phyloP scores from a whole-genome alignment of 805 yeast species.

The Maudiozyma turicensis region DNA sequence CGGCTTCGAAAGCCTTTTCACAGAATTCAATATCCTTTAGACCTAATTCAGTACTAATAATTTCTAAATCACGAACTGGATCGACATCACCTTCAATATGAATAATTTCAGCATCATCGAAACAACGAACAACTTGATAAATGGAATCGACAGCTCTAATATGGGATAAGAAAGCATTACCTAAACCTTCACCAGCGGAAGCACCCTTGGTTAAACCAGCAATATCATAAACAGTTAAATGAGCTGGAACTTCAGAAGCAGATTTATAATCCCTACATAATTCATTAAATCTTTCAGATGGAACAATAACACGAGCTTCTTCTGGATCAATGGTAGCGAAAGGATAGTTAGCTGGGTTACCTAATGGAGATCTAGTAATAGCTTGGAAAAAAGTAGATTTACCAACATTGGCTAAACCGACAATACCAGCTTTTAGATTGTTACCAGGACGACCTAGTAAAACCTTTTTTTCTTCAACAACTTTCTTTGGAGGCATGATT shows the following conservation, averaged over 20 bases:
- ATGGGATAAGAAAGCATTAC: slow-evolving; percentile 93
- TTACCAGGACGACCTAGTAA: slow-evolving; percentile 79
- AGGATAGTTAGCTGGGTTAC: slow-evolving; percentile 71
- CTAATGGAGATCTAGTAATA: slow-evolving; percentile 60
- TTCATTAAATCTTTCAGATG: slow-evolving; percentile 77
- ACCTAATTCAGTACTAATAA: slow-evolving; percentile 84
- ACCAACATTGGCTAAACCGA: slow-evolving; percentile 75
- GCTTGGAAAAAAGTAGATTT: slow-evolving; percentile 77
- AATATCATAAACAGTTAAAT: slow-evolving; percentile 87
- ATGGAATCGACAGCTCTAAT: slow-evolving; percentile 97
- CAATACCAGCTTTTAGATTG: slow-evolving; percentile 49
- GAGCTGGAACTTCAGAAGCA: slow-evolving; percentile 82
- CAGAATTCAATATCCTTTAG: slow-evolving; percentile 95
- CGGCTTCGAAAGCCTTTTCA: slow-evolving; percentile 68
- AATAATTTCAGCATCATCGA: slow-evolving; percentile 94
- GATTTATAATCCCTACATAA: slow-evolving; percentile 70
- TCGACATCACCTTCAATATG: slow-evolving; percentile 96
- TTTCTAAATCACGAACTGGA: slow-evolving; percentile 90
- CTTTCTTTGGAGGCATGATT: slow-evolving; percentile 32
- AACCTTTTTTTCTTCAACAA: slow-evolving; percentile 49
- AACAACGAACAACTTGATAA: slow-evolving; percentile 95
- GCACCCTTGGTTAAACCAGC: slow-evolving; percentile 98
- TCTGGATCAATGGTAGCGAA: slow-evolving; percentile 93
- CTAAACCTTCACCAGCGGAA: slow-evolving; percentile 92
- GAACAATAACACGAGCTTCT: slow-evolving; percentile 92